phyloP scores from a whole-genome alignment of 331 rosid genomes.

The Malus hybrid region DNA sequence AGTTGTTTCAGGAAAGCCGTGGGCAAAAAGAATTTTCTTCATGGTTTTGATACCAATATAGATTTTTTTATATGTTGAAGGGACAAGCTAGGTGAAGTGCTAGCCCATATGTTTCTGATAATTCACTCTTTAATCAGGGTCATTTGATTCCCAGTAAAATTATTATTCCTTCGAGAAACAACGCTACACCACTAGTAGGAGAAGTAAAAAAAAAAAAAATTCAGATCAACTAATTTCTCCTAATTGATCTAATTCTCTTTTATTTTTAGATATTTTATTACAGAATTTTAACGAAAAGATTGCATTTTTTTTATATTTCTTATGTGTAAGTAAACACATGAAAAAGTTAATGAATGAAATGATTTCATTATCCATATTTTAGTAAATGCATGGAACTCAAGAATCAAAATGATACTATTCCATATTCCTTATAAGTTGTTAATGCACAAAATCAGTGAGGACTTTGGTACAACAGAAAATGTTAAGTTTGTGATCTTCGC shows the following conservation, averaged over 20 bases:
- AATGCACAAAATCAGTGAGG: too few relatives aligned
- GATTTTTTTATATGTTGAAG: neutral
- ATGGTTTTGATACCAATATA: constrained; percentile 35
- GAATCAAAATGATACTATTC: too few relatives aligned
- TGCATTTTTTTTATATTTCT: too few relatives aligned
- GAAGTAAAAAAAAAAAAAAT: neutral
- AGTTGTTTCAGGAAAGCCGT: constrained; percentile 36
- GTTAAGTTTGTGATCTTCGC: too few relatives aligned
- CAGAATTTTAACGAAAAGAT: fast-evolving
- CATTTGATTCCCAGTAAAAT: neutral
- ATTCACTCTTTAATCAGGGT: neutral
- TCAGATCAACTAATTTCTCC: neutral
- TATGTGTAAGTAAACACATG: neutral
- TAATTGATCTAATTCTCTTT: too few relatives aligned
- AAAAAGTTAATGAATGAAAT: too few relatives aligned
- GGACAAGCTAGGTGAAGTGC: neutral
- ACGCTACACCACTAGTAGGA: neutral
- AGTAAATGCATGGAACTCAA: too few relatives aligned
- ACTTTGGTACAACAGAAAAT: too few relatives aligned
- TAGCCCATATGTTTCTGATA: neutral
- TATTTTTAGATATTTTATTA: too few relatives aligned
- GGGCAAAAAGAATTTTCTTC: constrained; percentile 44
- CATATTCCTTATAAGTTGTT: too few relatives aligned
- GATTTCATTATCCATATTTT: too few relatives aligned
- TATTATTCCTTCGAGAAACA: neutral